These are phyloP conservation scores for Tetrahymena thermophila DNA, from an alignment of 73 alveolate species.

Conservation along the genomic window DNA sequence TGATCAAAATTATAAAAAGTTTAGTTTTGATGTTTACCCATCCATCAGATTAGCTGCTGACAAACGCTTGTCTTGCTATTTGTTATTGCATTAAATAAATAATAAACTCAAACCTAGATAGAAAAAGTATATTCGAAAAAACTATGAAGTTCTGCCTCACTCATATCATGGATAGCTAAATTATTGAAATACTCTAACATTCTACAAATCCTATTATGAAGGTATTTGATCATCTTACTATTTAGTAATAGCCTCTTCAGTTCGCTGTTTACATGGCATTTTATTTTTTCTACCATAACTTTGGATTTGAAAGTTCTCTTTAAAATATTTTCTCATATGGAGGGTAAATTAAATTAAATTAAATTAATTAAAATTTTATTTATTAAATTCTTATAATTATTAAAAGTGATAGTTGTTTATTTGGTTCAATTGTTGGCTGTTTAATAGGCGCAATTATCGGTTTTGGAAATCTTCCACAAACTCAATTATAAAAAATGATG, in stretches of 20 bases:
- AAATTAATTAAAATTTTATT: background rate
- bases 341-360: background rate
- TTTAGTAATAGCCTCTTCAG: background rate
- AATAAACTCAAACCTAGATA: background rate
- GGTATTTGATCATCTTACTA: background rate
- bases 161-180: background rate
- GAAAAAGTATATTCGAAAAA: background rate
- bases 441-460: background rate
- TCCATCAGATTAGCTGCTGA: background rate
- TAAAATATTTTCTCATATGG: background rate
- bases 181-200: background rate
- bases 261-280: background rate
- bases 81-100: background rate
- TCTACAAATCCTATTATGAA: background rate
- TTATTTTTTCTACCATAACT: background rate
- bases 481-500: background rate
- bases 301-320: background rate
- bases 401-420: background rate
- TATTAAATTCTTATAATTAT: background rate
- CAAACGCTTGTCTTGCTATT: background rate
- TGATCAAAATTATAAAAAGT: background rate
- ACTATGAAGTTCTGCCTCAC: background rate
- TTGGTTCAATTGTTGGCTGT: background rate
- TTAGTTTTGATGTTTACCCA: background rate
- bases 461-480: background rate